A percentile compares a stretch with the other conserved stretches of the same genome.
Conservation (phyloP, 371 early-diverging fungal genomes). For the Mucor piriformis region DNA sequence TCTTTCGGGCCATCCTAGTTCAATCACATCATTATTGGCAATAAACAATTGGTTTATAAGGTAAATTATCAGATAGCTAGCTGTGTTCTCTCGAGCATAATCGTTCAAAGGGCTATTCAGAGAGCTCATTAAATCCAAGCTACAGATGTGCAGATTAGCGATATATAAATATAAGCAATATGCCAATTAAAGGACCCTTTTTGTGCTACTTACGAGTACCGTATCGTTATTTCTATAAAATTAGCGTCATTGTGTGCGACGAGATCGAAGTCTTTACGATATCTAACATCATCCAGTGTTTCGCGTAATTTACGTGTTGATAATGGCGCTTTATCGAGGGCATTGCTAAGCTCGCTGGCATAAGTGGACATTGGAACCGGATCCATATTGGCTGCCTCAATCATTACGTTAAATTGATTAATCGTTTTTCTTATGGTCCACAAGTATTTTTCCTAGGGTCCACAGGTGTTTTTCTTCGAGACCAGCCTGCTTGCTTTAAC, state of each 20-base stretch:
- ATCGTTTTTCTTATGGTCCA: too few species aligned
- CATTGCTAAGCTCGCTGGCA: slow-evolving; percentile 15
- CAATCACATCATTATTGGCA: slow-evolving; percentile 17
- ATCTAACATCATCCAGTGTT: slow-evolving; percentile 13
- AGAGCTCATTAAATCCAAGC: slow-evolving; percentile 17
- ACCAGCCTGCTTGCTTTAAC: too few species aligned
- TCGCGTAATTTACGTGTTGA: slow-evolving; percentile 10
- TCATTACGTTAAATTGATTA: slow-evolving; percentile 17
- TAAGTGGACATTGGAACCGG: slow-evolving; percentile 12
- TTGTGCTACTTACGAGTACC: slow-evolving; percentile 21
- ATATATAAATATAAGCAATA: slow-evolving; percentile 23
- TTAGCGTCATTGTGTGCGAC: slow-evolving; percentile 15
- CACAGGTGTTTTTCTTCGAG: too few species aligned
- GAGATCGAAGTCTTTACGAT: slow-evolving; percentile 13
- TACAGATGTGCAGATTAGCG: slow-evolving; percentile 16
- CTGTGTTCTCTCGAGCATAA: slow-evolving; percentile 12
- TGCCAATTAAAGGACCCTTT: slow-evolving; percentile 11
- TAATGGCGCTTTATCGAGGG: slow-evolving; percentile 11
- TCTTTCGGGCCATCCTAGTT: slow-evolving; percentile 24
- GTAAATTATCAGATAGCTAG: slow-evolving; percentile 17
- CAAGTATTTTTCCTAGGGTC: too few species aligned
- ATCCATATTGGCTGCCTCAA: slow-evolving; percentile 10
- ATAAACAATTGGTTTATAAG: slow-evolving; percentile 20
- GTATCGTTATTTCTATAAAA: slow-evolving; percentile 14
- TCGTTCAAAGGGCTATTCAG: slow-evolving; percentile 2